These are phyloP conservation scores for Albugo laibachii DNA, from an alignment of 352 stramenopile genomes.

Conservation along the genomic window DNA sequence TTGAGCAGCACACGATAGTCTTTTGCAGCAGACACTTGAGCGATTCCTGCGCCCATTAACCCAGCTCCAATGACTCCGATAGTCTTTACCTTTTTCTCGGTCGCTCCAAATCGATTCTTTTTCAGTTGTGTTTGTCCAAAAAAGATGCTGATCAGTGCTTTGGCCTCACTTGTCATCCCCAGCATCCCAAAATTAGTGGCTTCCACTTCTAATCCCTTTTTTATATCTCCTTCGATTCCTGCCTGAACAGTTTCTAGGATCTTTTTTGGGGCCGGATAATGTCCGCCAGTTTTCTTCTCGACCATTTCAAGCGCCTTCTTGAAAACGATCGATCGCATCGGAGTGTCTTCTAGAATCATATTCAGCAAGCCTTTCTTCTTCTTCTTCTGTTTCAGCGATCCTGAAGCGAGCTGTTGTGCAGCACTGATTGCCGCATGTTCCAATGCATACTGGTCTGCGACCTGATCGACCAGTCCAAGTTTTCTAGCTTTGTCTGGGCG, in stretches of 20 bases:
- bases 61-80: slow-evolving; percentile 94
- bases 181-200: slow-evolving; percentile 91
- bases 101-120: slow-evolving; percentile 91
- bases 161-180: slow-evolving; percentile 87
- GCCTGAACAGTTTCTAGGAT: slow-evolving; percentile 87
- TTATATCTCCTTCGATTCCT: slow-evolving; percentile 61
- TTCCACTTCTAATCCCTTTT: slow-evolving; percentile 83
- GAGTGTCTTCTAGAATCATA: slow-evolving; percentile 88
- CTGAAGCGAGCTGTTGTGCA: slow-evolving; percentile 76
- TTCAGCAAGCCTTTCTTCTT: slow-evolving; percentile 74
- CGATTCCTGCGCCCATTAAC: slow-evolving; percentile 96
- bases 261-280: slow-evolving; percentile 90
- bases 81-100: slow-evolving; percentile 72
- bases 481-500: slow-evolving; percentile 91
- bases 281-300: slow-evolving; percentile 91
- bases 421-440: slow-evolving; percentile 82
- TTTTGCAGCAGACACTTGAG: slow-evolving; percentile 90
- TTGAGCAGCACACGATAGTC: slow-evolving; percentile 91
- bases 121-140: slow-evolving; percentile 95
- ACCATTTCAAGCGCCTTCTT: slow-evolving; percentile 92
- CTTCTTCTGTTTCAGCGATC: slow-evolving; percentile 85
- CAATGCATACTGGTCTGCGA: slow-evolving; percentile 80
- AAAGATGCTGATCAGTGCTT: slow-evolving; percentile 95
- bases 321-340: slow-evolving; percentile 84
- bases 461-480: slow-evolving; percentile 93